Conservation (phyloP, 2,329 filamentous ascomycete species). For the Thielaviopsis euricoi region DNA sequence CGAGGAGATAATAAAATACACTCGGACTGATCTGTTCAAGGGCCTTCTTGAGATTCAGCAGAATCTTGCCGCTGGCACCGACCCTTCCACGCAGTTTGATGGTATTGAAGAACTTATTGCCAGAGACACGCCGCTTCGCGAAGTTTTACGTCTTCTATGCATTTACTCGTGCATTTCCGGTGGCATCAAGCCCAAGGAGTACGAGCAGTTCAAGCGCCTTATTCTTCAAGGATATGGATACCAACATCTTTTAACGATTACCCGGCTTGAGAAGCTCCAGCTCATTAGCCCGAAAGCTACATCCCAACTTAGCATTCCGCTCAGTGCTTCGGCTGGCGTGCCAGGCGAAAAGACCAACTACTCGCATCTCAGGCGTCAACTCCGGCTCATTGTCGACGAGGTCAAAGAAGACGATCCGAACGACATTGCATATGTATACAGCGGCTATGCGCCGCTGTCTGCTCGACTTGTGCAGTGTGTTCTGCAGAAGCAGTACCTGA, state of each 20-base stretch:
- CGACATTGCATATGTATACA: slow-evolving; percentile 96
- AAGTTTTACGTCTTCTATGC: slow-evolving; percentile 71
- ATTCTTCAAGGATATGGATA: slow-evolving; percentile 88
- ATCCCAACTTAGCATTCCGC: slow-evolving; percentile 63
- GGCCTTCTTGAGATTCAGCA: slow-evolving; percentile 86
- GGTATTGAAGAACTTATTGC: slow-evolving; percentile 90
- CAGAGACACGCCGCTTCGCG: slow-evolving; percentile 63
- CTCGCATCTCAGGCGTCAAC: slow-evolving; percentile 65
- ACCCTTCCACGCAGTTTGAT: slow-evolving; percentile 78
- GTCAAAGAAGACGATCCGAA: slow-evolving; percentile 90
- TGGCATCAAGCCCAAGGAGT: slow-evolving; percentile 73
- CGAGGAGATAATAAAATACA: slow-evolving; percentile 90
- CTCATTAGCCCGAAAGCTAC: slow-evolving; percentile 63
- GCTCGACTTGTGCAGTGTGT: slow-evolving; percentile 84
- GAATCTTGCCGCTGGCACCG: slow-evolving; percentile 78
- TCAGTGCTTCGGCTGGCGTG: slow-evolving; percentile 38
- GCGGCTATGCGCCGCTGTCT: slow-evolving; percentile 85
- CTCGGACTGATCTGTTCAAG: slow-evolving; percentile 75
- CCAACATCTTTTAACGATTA: slow-evolving; percentile 81
- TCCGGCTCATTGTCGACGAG: slow-evolving; percentile 85
- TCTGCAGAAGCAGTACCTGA: slow-evolving; percentile 74
- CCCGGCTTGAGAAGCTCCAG: slow-evolving; percentile 76
- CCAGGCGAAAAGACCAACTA: slow-evolving; percentile 74
- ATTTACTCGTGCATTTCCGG: slow-evolving; percentile 83
- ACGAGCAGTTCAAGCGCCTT: slow-evolving; percentile 75